phyloP scores from a whole-genome alignment of 1,284 basidiomycete genomes.

The Neonothopanus nambi region DNA sequence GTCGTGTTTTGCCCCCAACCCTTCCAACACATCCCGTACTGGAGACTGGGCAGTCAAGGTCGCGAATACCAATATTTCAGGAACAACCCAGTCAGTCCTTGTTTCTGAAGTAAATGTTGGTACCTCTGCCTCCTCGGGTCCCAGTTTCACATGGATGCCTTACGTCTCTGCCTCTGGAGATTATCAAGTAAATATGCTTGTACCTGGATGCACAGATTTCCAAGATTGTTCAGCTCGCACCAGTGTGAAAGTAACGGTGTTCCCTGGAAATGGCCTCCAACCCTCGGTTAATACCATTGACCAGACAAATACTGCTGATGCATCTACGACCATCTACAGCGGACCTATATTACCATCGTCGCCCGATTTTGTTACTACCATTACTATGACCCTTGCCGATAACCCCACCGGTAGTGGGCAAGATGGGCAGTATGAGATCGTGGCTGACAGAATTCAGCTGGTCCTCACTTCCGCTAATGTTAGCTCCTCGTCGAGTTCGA shows the following conservation, averaged over 20 bases:
- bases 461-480: conserved; percentile 63
- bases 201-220: conserved; percentile 85
- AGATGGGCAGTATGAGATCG: conserved; percentile 70
- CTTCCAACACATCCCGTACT: conserved; percentile 63
- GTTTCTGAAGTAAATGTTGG: conserved; percentile 69
- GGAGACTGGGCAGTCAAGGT: conserved; percentile 71
- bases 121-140: conserved; percentile 57
- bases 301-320: conserved; percentile 74
- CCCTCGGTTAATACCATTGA: conserved; percentile 72
- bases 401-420: conserved; percentile 60
- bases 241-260: conserved; percentile 80
- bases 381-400: conserved; percentile 69
- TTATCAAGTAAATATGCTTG: conserved; percentile 83
- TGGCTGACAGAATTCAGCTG: conserved; percentile 81
- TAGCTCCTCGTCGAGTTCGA: conserved; percentile 32
- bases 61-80: conserved; percentile 73
- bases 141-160: conserved; percentile 87
- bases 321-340: conserved; percentile 67
- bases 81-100: conserved; percentile 77
- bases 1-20: conserved; percentile 75
- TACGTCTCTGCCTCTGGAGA: conserved; percentile 86
- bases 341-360: conserved; percentile 80
- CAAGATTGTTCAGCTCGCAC: conserved; percentile 84
- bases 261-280: conserved; percentile 67
- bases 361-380: conserved; percentile 70